These are phyloP conservation scores for Trichosporon sp. DNA, from an alignment of 1,284 basidiomycete species.

Conservation along the genomic window DNA sequence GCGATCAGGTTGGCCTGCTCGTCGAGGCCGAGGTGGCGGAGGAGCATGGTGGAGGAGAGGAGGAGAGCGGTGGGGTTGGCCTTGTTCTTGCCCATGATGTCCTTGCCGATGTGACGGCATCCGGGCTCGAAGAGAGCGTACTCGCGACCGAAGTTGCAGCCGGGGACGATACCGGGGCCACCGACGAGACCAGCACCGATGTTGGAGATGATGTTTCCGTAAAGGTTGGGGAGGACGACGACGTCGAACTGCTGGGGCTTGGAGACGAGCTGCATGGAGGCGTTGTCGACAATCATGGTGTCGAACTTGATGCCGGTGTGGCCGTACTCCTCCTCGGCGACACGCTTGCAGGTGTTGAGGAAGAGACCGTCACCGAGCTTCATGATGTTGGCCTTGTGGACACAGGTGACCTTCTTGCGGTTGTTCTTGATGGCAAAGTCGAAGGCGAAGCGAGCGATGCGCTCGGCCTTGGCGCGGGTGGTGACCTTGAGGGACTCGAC, in stretches of 20 bases:
- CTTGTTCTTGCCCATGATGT: constrained; percentile 95
- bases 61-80: constrained; percentile 99
- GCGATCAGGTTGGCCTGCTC: constrained; percentile 93
- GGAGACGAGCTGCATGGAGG: constrained; percentile 97
- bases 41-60: constrained; percentile 96
- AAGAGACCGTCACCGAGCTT: constrained; percentile 99
- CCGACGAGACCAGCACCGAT: constrained; percentile 98
- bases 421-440: constrained; percentile 99
- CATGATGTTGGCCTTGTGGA: constrained; percentile 99
- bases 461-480: constrained; percentile 90
- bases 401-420: constrained; percentile 99
- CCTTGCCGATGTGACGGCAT: constrained; percentile 96
- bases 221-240: constrained; percentile 53
- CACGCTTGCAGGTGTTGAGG: constrained; percentile 93
- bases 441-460: constrained; percentile 95
- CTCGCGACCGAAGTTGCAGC: constrained; percentile 96
- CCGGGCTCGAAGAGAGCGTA: constrained; percentile 98
- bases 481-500: constrained; percentile 98
- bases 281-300: constrained; percentile 99
- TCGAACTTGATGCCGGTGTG: constrained; percentile 86
- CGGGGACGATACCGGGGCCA: constrained; percentile 95
- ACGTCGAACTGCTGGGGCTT: constrained; percentile 72
- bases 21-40: constrained; percentile 93
- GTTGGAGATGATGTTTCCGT: constrained; percentile 97
- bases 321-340: constrained; percentile 89